Percentiles rank a stretch among this genome's conserved stretches.
Conservation (phyloP, 228 moss, liverwort and hornwort species). For the Sphagnum fallax region DNA sequence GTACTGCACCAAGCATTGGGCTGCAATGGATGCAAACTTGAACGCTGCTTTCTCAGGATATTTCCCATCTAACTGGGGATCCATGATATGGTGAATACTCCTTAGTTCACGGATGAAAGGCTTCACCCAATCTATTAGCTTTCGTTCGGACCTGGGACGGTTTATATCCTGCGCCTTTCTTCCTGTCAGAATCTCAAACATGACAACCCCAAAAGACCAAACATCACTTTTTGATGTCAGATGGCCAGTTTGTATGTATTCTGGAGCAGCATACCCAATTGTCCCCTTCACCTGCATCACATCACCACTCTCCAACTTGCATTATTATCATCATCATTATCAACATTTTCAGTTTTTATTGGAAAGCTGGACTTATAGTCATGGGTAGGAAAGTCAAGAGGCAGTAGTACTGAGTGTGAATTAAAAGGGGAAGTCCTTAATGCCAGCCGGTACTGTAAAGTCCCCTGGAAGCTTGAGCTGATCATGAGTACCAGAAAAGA, state of each 20-base stretch:
- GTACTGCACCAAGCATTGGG: conserved; percentile 50
- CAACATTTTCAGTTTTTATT: neutral
- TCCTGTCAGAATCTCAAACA: conserved; percentile 54
- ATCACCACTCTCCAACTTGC: neutral
- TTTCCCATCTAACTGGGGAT: conserved; percentile 14
- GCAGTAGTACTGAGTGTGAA: neutral
- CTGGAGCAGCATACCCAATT: conserved; percentile 51
- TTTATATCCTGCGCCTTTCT: conserved; percentile 40
- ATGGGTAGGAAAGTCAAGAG: neutral
- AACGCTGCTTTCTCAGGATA: conserved; percentile 35
- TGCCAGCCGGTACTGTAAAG: neutral
- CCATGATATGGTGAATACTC: conserved; percentile 31
- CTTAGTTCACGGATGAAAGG: conserved; percentile 35
- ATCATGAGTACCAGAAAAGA: too few relatives aligned
- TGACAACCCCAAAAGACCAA: conserved; percentile 56
- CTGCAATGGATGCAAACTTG: conserved; percentile 37
- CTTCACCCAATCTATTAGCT: conserved; percentile 51
- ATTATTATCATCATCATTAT: neutral
- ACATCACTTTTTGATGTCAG: conserved; percentile 56
- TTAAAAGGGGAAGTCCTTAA: neutral
- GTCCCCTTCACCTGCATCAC: conserved; percentile 38
- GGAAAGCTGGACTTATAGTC: neutral
- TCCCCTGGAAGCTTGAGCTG: too few relatives aligned
- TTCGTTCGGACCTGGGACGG: conserved; percentile 35
- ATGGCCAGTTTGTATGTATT: conserved; percentile 59